phyloP scores from a whole-genome alignment of 2,329 filamentous ascomycete species.

The Dendryphion nanum region DNA sequence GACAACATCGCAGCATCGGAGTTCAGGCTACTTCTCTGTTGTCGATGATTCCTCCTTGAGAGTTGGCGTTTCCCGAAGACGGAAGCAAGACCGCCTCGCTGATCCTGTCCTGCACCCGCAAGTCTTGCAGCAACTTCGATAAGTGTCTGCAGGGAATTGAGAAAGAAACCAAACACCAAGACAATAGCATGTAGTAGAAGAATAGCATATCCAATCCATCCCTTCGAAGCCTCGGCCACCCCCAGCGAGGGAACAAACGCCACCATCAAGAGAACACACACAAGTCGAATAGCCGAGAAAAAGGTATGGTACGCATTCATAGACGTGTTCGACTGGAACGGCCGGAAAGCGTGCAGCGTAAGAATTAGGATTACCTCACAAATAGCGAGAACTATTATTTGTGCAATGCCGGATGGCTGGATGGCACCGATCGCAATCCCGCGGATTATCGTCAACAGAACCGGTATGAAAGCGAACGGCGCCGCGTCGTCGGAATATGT shows the following conservation, averaged over 20 bases:
- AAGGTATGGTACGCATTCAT: slow-evolving; percentile 96
- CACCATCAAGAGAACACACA: slow-evolving; percentile 55
- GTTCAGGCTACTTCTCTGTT: slow-evolving; percentile 74
- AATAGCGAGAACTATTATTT: slow-evolving; percentile 87
- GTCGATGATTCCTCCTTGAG: slow-evolving; percentile 67
- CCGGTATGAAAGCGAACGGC: slow-evolving; percentile 82
- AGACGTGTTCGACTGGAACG: slow-evolving; percentile 85
- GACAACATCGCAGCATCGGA: slow-evolving; percentile 81
- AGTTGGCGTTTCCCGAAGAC: slow-evolving; percentile 87
- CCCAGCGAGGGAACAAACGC: slow-evolving; percentile 81
- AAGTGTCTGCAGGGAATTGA: slow-evolving; percentile 87
- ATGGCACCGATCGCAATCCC: slow-evolving; percentile 90
- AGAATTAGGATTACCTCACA: slow-evolving; percentile 90
- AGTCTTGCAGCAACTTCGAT: slow-evolving; percentile 83
- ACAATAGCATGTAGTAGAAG: slow-evolving; percentile 82
- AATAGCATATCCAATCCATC: slow-evolving; percentile 94
- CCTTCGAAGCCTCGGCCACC: slow-evolving; percentile 75
- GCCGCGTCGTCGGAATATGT: slow-evolving; percentile 94
- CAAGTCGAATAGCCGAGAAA: slow-evolving; percentile 74
- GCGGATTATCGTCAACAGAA: slow-evolving; percentile 79
- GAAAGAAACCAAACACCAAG: slow-evolving; percentile 85
- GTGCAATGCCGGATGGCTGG: slow-evolving; percentile 88
- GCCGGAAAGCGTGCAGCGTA: slow-evolving; percentile 83
- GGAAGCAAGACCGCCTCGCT: slow-evolving; percentile 79
- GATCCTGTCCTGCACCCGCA: slow-evolving; percentile 76